Evolutionary conservation across 768 basidiomycete species (phyloP).

Genomic region (Russula brevipes): DNA sequence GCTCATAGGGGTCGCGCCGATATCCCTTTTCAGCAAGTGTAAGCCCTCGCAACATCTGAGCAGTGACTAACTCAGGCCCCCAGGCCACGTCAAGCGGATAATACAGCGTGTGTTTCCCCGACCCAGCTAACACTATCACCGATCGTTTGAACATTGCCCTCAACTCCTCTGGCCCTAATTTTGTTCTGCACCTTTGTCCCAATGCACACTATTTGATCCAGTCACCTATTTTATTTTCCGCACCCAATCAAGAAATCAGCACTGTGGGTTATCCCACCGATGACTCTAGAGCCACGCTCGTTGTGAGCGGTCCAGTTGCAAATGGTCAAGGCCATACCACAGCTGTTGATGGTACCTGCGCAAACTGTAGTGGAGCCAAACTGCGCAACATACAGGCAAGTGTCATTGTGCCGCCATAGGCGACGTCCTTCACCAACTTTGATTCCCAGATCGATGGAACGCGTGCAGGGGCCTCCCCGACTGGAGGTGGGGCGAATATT

Average conservation of each 20-base stretch:
- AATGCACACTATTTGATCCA: constrained; percentile 55
- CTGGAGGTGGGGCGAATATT: constrained; percentile 67
- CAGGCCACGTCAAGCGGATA: constrained; percentile 1
- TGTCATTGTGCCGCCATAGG: not conserved
- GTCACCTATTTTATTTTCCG: constrained; percentile 60
- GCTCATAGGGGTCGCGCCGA: not conserved
- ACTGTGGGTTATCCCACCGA: constrained; percentile 72
- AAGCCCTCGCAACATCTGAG: not conserved
- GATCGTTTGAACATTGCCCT: constrained; percentile 62
- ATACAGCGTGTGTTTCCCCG: constrained; percentile 36
- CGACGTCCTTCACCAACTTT: not conserved
- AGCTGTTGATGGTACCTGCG: constrained; percentile 65
- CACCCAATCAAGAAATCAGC: constrained; percentile 73
- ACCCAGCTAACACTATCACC: constrained; percentile 57
- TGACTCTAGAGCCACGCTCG: constrained; percentile 59
- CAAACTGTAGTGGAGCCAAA: constrained; percentile 51
- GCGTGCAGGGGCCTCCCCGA: constrained; percentile 48
- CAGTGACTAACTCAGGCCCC: not conserved
- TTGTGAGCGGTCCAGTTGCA: constrained; percentile 58
- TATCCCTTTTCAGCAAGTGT: not conserved
- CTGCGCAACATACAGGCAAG: constrained; percentile 69
- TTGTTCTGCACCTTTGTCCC: constrained; percentile 62
- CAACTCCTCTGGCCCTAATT: constrained; percentile 61
- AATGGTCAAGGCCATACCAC: constrained; percentile 66
- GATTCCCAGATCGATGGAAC: constrained; percentile 68